Evolutionary conservation across 1,139 yeast species (phyloP).

Genomic region (Tardiomyces digboiensis): DNA sequence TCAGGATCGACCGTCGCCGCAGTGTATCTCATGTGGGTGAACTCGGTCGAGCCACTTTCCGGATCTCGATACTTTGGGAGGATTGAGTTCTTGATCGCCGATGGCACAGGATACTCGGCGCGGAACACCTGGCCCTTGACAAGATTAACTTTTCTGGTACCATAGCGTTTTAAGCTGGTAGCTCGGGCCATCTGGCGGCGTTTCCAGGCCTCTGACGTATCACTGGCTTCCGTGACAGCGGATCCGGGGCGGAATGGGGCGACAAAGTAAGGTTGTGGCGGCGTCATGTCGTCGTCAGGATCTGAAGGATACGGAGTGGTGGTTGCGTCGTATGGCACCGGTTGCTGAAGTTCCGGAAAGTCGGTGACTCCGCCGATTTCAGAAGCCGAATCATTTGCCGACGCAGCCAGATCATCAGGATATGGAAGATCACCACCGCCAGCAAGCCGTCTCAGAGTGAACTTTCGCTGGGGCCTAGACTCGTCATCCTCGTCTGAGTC

Average conservation of each 20-base stretch:
- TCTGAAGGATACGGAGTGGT: background rate
- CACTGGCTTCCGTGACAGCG: constrained; percentile 14
- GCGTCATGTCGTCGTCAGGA: background rate
- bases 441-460: background rate
- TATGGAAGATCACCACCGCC: background rate
- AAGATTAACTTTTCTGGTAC: constrained; percentile 54
- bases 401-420: background rate
- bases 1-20: constrained; percentile 80
- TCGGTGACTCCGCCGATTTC: background rate
- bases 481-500: background rate
- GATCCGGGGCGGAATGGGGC: constrained; percentile 1
- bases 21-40: constrained; percentile 65
- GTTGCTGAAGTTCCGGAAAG: background rate
- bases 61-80: constrained; percentile 42
- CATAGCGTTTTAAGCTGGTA: constrained; percentile 44
- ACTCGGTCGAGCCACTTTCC: constrained; percentile 61
- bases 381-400: background rate
- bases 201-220: constrained; percentile 43
- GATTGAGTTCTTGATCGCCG: constrained; percentile 51
- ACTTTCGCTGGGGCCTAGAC: background rate
- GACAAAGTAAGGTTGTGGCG: background rate
- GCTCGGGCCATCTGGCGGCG: constrained; percentile 33
- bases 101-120: constrained; percentile 71
- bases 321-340: background rate
- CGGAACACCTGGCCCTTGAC: constrained; percentile 64